These are phyloP conservation scores for Brassica balearica DNA, from an alignment of 441 rosid species.

Conservation along the genomic window DNA sequence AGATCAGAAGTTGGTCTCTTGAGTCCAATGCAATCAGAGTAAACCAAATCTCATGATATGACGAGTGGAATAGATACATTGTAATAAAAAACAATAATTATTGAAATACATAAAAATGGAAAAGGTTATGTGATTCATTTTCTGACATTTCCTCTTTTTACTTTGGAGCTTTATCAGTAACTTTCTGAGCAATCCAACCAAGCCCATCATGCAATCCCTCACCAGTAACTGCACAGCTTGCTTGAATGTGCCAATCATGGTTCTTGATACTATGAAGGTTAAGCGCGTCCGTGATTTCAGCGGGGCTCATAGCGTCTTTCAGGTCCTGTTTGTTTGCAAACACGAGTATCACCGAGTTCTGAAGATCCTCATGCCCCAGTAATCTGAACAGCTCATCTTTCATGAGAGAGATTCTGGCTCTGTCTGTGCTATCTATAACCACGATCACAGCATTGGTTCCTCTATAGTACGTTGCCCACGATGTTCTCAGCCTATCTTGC, in stretches of 20 bases:
- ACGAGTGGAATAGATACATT: background rate
- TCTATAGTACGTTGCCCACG: conserved; percentile 93
- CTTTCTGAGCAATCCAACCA: conserved; percentile 91
- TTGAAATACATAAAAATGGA: background rate
- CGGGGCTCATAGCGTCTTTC: conserved; percentile 96
- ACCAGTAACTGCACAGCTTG: conserved; percentile 89
- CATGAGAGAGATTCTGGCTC: conserved; percentile 81
- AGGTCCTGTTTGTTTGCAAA: conserved; percentile 97
- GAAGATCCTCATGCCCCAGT: conserved; percentile 82
- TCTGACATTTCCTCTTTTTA: conserved; percentile 36
- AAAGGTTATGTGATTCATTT: background rate
- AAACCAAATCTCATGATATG: conserved; percentile 4
- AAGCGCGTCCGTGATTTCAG: conserved; percentile 88
- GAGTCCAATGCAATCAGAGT: background rate
- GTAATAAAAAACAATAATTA: background rate
- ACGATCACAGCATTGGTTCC: conserved; percentile 87
- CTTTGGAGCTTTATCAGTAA: conserved; percentile 77
- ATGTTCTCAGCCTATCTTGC: conserved; percentile 87
- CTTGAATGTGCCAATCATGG: conserved; percentile 99
- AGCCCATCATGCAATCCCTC: conserved; percentile 90
- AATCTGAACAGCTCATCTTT: conserved; percentile 82
- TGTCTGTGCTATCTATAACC: conserved; percentile 90
- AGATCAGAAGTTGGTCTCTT: too few species aligned
- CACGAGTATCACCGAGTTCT: conserved; percentile 74
- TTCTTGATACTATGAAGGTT: conserved; percentile 94